These are phyloP conservation scores for Pyricularia sp. DNA, from an alignment of 2,329 filamentous ascomycete genomes.

Conservation along the genomic window DNA sequence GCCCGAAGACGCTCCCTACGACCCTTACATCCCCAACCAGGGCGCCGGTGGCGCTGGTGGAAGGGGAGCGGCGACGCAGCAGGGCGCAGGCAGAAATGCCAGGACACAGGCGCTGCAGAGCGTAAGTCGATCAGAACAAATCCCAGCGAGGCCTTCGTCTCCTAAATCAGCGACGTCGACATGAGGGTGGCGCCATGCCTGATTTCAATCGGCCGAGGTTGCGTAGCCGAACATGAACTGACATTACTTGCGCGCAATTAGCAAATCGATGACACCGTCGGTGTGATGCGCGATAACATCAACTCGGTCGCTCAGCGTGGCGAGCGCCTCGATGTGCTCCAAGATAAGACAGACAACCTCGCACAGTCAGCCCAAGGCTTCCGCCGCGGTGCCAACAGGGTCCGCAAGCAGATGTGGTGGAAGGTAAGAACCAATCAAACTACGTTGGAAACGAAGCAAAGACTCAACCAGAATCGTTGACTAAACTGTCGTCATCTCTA, in stretches of 20 bases:
- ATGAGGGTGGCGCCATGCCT: background rate
- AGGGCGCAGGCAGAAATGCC: slow-evolving; percentile 28
- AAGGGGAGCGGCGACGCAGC: slow-evolving; percentile 20
- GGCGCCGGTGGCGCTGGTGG: slow-evolving; percentile 22
- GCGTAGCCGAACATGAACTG: background rate
- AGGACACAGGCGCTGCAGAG: slow-evolving; percentile 61
- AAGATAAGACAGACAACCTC: slow-evolving; percentile 91
- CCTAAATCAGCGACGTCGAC: background rate
- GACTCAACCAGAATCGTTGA: background rate
- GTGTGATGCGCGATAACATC: slow-evolving; percentile 95
- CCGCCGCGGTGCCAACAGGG: slow-evolving; percentile 88
- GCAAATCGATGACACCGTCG: slow-evolving; percentile 96
- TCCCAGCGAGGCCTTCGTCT: slow-evolving; percentile 1
- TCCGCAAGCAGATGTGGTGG: slow-evolving; percentile 99
- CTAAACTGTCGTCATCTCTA: background rate
- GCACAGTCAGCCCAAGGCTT: slow-evolving; percentile 89
- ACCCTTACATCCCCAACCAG: slow-evolving; percentile 75
- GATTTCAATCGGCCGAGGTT: background rate
- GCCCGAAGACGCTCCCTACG: slow-evolving; percentile 56
- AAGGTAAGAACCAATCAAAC: slow-evolving; percentile 32
- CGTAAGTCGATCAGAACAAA: slow-evolving; percentile 44
- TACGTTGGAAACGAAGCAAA: background rate
- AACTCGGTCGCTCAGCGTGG: slow-evolving; percentile 92
- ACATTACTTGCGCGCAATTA: slow-evolving; percentile 24
- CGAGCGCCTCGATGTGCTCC: slow-evolving; percentile 71